phyloP scores from a whole-genome alignment of 106 monocot species.

The Ottelia alismoides region DNA sequence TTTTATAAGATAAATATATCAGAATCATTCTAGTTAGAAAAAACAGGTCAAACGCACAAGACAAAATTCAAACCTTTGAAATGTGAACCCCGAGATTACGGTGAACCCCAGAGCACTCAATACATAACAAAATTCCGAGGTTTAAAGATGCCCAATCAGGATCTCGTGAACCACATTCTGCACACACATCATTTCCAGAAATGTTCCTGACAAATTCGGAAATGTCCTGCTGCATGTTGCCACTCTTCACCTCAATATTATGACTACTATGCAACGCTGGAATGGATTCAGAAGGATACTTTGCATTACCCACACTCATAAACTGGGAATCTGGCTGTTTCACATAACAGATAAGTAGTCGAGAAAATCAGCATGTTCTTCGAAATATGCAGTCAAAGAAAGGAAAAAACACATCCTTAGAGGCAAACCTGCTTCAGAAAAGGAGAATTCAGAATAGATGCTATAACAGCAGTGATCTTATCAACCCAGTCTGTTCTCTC shows the following conservation, averaged over 20 bases:
- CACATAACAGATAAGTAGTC: no score
- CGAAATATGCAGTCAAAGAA: no score
- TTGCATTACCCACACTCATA: background rate
- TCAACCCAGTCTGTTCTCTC: conserved; percentile 79
- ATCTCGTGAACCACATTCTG: conserved; percentile 69
- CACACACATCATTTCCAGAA: conserved; percentile 84
- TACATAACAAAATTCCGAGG: conserved; percentile 78
- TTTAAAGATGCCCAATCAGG: conserved; percentile 93
- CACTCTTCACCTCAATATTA: background rate
- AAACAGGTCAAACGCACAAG: no score
- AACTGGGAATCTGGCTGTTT: conserved; percentile 1
- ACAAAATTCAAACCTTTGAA: no score
- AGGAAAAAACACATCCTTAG: background rate
- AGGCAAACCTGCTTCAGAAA: conserved; percentile 39
- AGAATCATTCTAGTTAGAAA: no score
- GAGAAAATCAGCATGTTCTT: no score
- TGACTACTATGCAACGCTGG: background rate
- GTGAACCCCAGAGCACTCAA: conserved; percentile 89
- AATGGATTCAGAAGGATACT: background rate
- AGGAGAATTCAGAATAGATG: conserved; percentile 60
- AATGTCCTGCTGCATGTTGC: conserved; percentile 28
- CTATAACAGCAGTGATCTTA: conserved; percentile 82
- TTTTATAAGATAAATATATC: no score
- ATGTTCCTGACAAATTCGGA: conserved; percentile 35
- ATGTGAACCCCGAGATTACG: conserved; percentile 90